Evolutionary conservation across 768 basidiomycete genomes (phyloP), one percentile per base, ranked within the genome.

Genomic region (Naganishia friedmannii): DNA sequence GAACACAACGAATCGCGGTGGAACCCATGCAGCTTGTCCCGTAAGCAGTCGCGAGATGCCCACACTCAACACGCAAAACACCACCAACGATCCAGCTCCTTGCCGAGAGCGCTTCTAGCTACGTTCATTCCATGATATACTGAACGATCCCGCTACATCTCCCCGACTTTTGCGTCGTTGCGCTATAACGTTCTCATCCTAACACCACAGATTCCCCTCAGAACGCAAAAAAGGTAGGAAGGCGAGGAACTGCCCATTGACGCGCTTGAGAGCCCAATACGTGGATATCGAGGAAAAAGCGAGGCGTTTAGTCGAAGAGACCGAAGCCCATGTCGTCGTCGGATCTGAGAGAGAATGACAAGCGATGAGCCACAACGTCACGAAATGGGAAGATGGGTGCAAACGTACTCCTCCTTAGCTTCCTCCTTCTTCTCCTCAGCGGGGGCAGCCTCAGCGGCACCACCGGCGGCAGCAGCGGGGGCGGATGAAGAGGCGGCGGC

Each of bases 291-390:
- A 29, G 60, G 23, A 26, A 63, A 37, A 63, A 37, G 60, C 60
- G 60, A 63, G 60, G 60, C 66, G 76, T 74, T 85, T 88, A 96
- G 86, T 96, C 93, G 86, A 96, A 96, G 74, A 96, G 87, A 85
- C 93, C 93, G 83, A 97, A 97, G 85, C 93, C 79, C 93, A 96
- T 96, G 84, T 96, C 94, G 77, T 96, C 94, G 86, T 95, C 93
- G 67, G 90, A 92, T 94, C 92, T 84, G 92, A 90, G 9, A 90
- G 9, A 45, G 31, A 65, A 55, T 23, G 26, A 37, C 71, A 42
- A 28, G 55, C 39, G 63, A 3, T 69, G 56, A 29, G 60, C 19
- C 57, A 63, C 19, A 32, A 23, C 19, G 42, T 7, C 21, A 26
- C 58, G 15, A 45, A 39, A 23, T 39, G 13, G 19, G 17, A 23